Conservation (phyloP, 441 rosid genomes). For the Populus hybrid region DNA sequence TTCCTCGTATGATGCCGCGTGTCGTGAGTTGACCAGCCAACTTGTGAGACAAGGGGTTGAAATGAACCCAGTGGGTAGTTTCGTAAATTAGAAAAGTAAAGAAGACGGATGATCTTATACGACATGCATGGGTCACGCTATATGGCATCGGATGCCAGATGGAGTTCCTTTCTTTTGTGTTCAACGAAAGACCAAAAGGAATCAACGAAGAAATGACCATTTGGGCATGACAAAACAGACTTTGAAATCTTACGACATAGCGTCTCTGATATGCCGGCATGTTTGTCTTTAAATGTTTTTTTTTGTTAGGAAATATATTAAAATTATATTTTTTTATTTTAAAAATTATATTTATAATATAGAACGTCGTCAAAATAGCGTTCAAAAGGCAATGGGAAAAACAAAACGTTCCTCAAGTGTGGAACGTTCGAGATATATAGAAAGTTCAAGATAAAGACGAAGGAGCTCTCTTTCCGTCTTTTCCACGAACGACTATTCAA, state of each 20-base stretch:
- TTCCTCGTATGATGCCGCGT: not conserved
- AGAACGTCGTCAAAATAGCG: too few species aligned
- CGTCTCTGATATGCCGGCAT: too few species aligned
- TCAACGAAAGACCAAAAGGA: not conserved
- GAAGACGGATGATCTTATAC: not conserved
- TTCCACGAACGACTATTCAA: not conserved
- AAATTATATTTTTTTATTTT: too few species aligned
- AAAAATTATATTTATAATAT: too few species aligned
- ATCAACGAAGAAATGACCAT: slow-evolving; percentile 5
- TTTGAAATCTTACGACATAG: too few species aligned
- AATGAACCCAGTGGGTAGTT: not conserved
- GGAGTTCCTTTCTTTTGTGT: too few species aligned
- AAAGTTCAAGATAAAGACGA: too few species aligned
- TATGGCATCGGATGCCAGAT: too few species aligned
- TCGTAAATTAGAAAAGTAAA: not conserved
- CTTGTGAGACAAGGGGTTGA: not conserved
- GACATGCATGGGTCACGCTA: not conserved
- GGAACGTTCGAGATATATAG: not conserved
- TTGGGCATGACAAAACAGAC: not conserved
- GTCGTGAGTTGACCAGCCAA: slow-evolving; percentile 20
- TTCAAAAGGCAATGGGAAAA: too few species aligned
- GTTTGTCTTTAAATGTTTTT: too few species aligned
- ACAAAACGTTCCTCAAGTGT: not conserved
- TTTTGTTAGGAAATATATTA: too few species aligned
- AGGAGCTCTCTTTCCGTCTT: not conserved